Percentiles rank a stretch among this genome's conserved stretches.
These are phyloP conservation scores for Candida ortonii DNA, from an alignment of 805 yeast species.

Conservation along the genomic window DNA sequence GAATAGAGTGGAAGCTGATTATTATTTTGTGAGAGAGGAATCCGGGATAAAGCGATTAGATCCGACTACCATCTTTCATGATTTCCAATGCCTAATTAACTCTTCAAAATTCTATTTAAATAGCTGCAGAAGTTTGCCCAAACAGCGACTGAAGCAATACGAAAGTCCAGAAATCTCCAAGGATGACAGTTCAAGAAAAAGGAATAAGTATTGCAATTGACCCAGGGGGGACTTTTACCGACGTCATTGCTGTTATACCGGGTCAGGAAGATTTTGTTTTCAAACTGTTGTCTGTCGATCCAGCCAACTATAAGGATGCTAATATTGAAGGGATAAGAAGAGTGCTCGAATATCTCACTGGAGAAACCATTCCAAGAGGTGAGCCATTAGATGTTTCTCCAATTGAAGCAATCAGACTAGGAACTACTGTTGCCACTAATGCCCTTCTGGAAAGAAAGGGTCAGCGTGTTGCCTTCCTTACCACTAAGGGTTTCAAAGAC, in stretches of 20 bases:
- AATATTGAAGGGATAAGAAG: conserved; percentile 25
- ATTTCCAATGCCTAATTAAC: too few species aligned
- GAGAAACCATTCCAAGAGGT: conserved; percentile 15
- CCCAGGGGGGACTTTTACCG: conserved; percentile 45
- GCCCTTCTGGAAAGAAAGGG: conserved; percentile 22
- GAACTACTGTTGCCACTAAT: conserved; percentile 26
- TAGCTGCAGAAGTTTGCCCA: too few species aligned
- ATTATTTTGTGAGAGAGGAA: too few species aligned
- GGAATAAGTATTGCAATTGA: conserved; percentile 13
- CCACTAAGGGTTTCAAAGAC: conserved; percentile 31
- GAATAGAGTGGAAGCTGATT: too few species aligned
- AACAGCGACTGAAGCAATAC: too few species aligned
- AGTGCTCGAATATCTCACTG: conserved; percentile 16
- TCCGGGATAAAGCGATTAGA: too few species aligned
- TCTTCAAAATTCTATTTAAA: too few species aligned
- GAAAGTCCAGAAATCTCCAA: too few species aligned
- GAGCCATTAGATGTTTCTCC: conserved; percentile 12
- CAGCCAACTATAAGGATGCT: conserved; percentile 25
- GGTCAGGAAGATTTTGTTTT: conserved; percentile 36
- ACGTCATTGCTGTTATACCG: conserved; percentile 44
- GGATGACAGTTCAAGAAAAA: conserved; percentile 6
- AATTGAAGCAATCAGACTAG: conserved; percentile 23
- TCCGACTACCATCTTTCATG: too few species aligned
- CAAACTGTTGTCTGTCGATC: conserved; percentile 24
- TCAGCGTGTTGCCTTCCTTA: conserved; percentile 16